Conservation (phyloP, 495 filamentous ascomycete species). For the Xylaria bambusicola region DNA sequence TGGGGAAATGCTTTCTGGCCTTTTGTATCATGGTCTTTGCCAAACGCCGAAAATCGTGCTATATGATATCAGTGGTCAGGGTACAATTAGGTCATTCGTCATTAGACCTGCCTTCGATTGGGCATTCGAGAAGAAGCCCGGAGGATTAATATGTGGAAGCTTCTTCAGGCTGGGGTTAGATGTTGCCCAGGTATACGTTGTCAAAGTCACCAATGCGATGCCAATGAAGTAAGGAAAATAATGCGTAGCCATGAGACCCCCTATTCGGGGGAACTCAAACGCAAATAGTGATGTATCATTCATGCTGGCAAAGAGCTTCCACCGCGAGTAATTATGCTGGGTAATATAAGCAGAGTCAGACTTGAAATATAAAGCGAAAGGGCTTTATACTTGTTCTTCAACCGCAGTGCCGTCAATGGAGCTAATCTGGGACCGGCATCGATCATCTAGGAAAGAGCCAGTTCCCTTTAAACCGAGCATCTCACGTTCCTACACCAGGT, state of each 20-base stretch:
- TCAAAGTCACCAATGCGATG: conserved; percentile 6
- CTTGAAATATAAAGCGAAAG: neutral
- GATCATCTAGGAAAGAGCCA: neutral
- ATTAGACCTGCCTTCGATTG: conserved; percentile 16
- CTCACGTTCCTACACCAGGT: too few relatives aligned
- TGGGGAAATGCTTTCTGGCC: conserved; percentile 21
- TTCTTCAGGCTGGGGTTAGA: conserved; percentile 12
- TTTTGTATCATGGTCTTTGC: conserved; percentile 5
- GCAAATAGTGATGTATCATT: conserved; percentile 9
- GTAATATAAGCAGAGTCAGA: neutral
- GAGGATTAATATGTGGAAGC: conserved; percentile 21
- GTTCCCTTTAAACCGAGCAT: neutral
- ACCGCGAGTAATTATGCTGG: neutral
- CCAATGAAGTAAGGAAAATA: conserved; percentile 5
- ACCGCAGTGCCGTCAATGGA: neutral
- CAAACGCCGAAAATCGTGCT: conserved; percentile 14
- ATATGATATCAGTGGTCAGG: neutral
- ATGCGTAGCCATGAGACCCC: neutral
- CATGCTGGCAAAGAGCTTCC: conserved; percentile 2
- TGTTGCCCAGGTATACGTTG: conserved; percentile 15
- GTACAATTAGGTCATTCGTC: neutral
- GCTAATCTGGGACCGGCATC: too few relatives aligned
- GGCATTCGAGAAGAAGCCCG: conserved; percentile 12
- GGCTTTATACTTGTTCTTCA: neutral
- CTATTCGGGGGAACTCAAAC: neutral